Percentiles rank a stretch among this genome's conserved stretches.
Conservation (phyloP, 805 yeast genomes). For the Kregervanrija fluxuum region DNA sequence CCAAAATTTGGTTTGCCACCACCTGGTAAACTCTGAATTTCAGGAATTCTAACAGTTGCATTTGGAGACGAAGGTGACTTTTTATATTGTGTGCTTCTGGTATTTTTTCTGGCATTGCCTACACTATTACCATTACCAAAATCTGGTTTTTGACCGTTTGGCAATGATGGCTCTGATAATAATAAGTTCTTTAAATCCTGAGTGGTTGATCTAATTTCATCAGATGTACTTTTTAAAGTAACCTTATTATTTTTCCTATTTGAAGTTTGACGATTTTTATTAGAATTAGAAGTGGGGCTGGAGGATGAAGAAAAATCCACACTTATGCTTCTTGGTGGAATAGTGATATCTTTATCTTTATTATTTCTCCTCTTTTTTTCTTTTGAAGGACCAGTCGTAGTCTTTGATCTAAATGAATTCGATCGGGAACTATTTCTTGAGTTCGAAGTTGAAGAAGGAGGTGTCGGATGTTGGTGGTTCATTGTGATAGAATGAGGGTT, state of each 20-base stretch:
- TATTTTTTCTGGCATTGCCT: background rate
- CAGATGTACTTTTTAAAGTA: conserved; percentile 13
- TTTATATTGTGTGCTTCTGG: conserved; percentile 6
- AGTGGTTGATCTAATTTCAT: conserved; percentile 16
- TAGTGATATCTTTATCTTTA: conserved; percentile 12
- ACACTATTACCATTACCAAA: conserved; percentile 5
- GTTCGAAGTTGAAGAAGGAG: background rate
- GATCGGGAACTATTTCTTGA: background rate
- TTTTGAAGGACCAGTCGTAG: conserved; percentile 32
- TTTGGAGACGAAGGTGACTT: conserved; percentile 1
- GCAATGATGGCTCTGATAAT: conserved; percentile 12
- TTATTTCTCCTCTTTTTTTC: conserved; percentile 30
- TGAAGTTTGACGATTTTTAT: conserved; percentile 4
- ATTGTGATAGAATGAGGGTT: conserved; percentile 17
- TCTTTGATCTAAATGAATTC: background rate
- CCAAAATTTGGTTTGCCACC: conserved; percentile 16
- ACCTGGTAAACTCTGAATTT: conserved; percentile 11
- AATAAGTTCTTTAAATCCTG: conserved; percentile 15
- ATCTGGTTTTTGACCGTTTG: conserved; percentile 13
- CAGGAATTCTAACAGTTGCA: conserved; percentile 9
- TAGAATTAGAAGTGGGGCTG: background rate
- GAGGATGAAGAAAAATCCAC: conserved; percentile 5
- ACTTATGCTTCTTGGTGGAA: conserved; percentile 26
- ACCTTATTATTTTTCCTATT: conserved; percentile 12
- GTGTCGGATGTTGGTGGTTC: conserved; percentile 4